A percentile compares a stretch with the other conserved stretches of the same genome.
Evolutionary conservation across 441 rosid species (phyloP).

Genomic region (Populus tomentosa): DNA sequence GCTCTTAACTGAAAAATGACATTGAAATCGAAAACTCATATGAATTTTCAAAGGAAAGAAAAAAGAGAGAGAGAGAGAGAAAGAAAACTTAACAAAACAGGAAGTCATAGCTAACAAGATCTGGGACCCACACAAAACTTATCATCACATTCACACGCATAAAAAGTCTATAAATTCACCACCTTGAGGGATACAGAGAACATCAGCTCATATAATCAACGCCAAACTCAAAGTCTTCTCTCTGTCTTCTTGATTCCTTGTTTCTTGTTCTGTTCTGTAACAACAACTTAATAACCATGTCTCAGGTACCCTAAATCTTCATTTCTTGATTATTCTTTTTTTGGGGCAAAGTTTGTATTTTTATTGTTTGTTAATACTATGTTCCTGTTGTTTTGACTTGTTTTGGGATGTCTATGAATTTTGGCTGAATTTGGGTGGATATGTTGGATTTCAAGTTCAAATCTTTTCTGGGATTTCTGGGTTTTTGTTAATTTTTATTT

Average conservation of each 20-base stretch:
- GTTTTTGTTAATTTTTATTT: background rate
- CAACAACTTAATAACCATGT: conserved; percentile 10
- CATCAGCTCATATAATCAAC: background rate
- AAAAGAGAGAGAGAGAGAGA: too few relatives aligned
- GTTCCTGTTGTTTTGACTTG: background rate
- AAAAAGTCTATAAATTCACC: background rate
- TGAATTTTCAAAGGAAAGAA: too few relatives aligned
- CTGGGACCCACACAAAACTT: background rate
- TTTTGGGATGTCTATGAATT: background rate
- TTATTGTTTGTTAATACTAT: background rate
- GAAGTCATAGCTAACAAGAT: background rate
- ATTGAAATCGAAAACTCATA: too few relatives aligned
- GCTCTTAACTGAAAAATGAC: too few relatives aligned
- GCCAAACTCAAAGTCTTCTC: background rate
- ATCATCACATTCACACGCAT: background rate
- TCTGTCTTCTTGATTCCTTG: background rate
- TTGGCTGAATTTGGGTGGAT: background rate
- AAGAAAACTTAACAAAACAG: background rate
- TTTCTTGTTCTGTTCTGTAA: background rate
- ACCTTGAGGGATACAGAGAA: background rate
- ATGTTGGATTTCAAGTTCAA: background rate
- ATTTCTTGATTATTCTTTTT: background rate
- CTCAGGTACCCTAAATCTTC: conserved; percentile 24
- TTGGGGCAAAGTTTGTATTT: background rate
- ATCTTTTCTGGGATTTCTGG: background rate